Base-by-base conservation (phyloP, 495 filamentous ascomycete species). In the Tuber umbilicatum region DNA sequence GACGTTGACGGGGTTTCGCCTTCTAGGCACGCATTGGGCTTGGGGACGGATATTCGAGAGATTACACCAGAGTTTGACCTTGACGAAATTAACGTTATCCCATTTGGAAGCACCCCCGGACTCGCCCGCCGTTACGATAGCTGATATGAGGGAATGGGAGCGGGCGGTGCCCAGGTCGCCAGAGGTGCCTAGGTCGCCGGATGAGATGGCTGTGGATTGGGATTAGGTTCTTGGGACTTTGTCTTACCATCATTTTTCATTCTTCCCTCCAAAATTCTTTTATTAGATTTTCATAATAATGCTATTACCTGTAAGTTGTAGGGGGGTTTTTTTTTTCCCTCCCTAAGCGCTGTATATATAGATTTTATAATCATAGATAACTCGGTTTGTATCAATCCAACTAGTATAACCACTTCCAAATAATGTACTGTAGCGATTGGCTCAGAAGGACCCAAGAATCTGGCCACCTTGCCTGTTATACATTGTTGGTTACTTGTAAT, bases 361-460 rank as follows among this genome's bases (percentile, higher is more conserved):
- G 31, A 39, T 73, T 31, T 45, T 31, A 76, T 38, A 50, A 39
- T 23, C 45, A 79, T 43, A 79, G 40, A 69, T 79, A 79, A 23
- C 72, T 67, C 7, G 73, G 35, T 55, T 67, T 12, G 73, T 80
- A 77, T 86, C 86, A 41, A 85, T 85, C 84, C 84, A 86, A 64
- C 74, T 74, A 10, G 80, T 73, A 70, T 87, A 88, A n/a, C 82
- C 83, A 42, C 83, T 86, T 23, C 88, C 89, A 75, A 91, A 81
- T 23, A 91, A 83, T 91, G 81, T n/a, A 91, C 83, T 16, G 77
- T 83, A 31, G 78, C 72, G 50, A 90, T 88, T 19, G 79, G 73
- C 16, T 89, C 80, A 6, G 89, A 77, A 16, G 81, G 60, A 40
- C 76, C 82, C 64, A 90, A 76, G 78, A 83, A 86, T 31, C 72